Base-by-base conservation (phyloP, 371 early-diverging fungal genomes). In the Thermomucor indicae-seudaticae region DNA sequence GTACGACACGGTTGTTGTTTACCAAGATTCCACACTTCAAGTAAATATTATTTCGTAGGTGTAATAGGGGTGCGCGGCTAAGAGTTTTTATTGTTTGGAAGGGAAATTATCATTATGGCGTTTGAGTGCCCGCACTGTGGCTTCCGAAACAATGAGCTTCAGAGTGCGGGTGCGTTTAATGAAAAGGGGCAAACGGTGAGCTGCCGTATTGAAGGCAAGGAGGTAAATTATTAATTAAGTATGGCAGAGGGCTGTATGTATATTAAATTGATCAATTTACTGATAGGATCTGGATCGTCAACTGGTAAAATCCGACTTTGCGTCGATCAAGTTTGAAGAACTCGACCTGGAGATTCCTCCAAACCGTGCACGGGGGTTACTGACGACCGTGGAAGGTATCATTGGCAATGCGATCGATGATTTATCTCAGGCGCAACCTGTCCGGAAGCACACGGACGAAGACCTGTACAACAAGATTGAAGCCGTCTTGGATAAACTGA, bases 91-190 rank as follows among this genome's bases (percentile, higher is more conserved):
- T 30, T 28, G 29, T n/a, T 2, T 14, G 7, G 23, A 43, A 75
- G 89, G 50, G 95, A 95, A 53, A 81, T 96, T 34, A 86, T 96
- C 47, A 60, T 96, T 29, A 90, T 91, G 90, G 91, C 93, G 22
- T 96, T 96, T 61, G 91, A 95, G 60, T 96, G 97, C 64, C 84
- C 88, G 34, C 93, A 94, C 75, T 96, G 97, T 67, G 88, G 88
- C 6, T 79, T 83, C 63, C 77, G 78, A 51, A 93, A 93, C 70
- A 96, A 92, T 67, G 95, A 94, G 68, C 77, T 94, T 34, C 95
- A 93, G 71, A 85, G 89, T 51, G 95, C 89, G 32, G 85, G 89
- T 39, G 77, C 83, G 23, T 75, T 94, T 27, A 80, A 81, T 35
- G 88, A 91, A 55, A 79, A 86, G 64, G 97, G 95, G n/a, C 77